Percentiles rank a stretch among this genome's conserved stretches.
phyloP scores from a whole-genome alignment of 345 rosid genomes.

The Mangifera indica region DNA sequence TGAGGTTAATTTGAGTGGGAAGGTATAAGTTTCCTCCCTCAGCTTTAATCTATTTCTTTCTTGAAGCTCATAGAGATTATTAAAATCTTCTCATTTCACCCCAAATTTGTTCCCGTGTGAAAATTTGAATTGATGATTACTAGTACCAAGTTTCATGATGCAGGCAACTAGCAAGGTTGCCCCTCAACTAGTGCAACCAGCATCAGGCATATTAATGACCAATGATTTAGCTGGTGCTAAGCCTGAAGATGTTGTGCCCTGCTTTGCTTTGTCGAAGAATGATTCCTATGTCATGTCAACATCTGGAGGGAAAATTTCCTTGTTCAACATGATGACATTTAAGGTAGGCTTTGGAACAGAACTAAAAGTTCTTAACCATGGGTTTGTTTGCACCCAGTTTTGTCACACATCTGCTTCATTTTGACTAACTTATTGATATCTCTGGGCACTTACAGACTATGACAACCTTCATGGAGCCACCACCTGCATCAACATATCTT shows the following conservation, averaged over 20 bases:
- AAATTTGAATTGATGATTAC: background rate
- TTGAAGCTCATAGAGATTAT: background rate
- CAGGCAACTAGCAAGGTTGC: slow-evolving; percentile 39
- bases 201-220: slow-evolving; percentile 36
- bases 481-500: slow-evolving; percentile 48
- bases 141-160: slow-evolving; percentile 4
- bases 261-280: slow-evolving; percentile 44
- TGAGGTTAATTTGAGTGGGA: slow-evolving; percentile 30
- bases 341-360: slow-evolving; percentile 22
- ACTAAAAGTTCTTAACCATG: background rate
- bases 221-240: slow-evolving; percentile 30
- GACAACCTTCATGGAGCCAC: slow-evolving; percentile 39
- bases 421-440: slow-evolving; percentile 8
- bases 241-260: slow-evolving; percentile 26
- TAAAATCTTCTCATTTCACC: background rate
- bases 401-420: background rate
- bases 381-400: background rate
- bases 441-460: slow-evolving; percentile 32
- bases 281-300: slow-evolving; percentile 45
- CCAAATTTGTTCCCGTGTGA: background rate
- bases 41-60: background rate
- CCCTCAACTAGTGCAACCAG: slow-evolving; percentile 31
- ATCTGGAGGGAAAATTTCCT: slow-evolving; percentile 42
- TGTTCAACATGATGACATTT: slow-evolving; percentile 43
- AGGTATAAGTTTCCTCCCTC: slow-evolving; percentile 24